Base-by-base conservation (phyloP, 2,329 filamentous ascomycete genomes). In the Chrysosporium keratinophilum region DNA sequence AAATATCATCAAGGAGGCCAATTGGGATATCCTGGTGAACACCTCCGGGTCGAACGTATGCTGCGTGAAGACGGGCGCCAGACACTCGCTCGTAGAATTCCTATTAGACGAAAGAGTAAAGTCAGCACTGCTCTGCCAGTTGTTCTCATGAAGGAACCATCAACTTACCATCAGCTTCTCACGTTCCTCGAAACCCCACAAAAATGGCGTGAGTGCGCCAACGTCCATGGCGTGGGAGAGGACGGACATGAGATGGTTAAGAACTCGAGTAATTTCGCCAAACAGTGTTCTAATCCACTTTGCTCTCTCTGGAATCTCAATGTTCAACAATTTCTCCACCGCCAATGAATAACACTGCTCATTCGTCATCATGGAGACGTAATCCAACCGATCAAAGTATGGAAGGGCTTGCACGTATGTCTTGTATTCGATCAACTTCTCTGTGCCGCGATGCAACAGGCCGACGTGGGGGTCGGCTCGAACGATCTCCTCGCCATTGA, bases 291-390 rank as follows among this genome's bases (percentile, higher is more conserved):
- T 82, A 68, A 98, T 98, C 77, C 84, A 98, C 77, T 98, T 97
- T 64, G 93, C 93, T 67, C 93, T 81, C 60, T 93, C 86, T 20
- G 93, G 93, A 59, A 98, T 87, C 70, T 98, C 94, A 61, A 98
- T 78, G 72, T 98, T 98, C 65, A 98, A 78, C 57, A 98, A 80
- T 79, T 98, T 98, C 80, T 98, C 93, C 54, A 97, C 91, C 17
- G 89, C 93, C 61, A 98, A 80, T 37, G 89, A 83, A 74, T 88
- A 98, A 69, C 89, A 95, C 75, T 98, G 93, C 79, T 98, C 93
- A 74, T 98, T 98, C 66, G 93, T 98, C 93, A 98, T 98, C 94
- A 98, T 98, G 66, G 89, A 96, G 63, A 96, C 90, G 73, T 98
- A 98, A 74, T 98, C 93, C 71, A 98, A 79, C 64, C 93, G 88